Conservation (phyloP, 2,329 filamentous ascomycete species). For the Knoxdaviesia proteae region DNA sequence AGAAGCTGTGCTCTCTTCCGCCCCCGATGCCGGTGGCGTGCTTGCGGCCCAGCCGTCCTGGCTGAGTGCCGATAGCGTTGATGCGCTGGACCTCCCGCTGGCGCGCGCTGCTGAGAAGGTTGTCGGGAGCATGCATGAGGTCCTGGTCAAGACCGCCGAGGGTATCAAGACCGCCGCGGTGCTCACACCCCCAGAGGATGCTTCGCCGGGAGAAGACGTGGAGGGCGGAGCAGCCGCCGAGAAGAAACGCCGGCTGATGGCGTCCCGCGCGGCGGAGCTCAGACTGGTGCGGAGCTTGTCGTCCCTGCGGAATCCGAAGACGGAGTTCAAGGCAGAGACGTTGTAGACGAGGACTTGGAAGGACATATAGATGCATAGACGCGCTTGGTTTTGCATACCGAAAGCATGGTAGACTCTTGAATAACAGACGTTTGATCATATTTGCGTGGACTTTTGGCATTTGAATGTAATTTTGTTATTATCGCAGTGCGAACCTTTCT, state of each 20-base stretch:
- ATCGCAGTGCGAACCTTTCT: no score
- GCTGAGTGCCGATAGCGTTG: conserved; percentile 55
- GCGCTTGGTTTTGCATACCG: no score
- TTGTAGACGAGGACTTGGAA: neutral
- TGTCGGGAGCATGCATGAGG: conserved; percentile 76
- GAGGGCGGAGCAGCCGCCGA: conserved; percentile 23
- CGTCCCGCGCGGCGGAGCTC: conserved; percentile 72
- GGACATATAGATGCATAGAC: neutral
- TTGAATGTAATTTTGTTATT: no score
- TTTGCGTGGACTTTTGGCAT: no score
- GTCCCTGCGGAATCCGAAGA: conserved; percentile 43
- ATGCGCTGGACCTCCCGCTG: conserved; percentile 53
- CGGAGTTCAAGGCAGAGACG: conserved; percentile 37
- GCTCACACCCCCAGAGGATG: no score
- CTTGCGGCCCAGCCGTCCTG: conserved; percentile 42
- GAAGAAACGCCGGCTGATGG: conserved; percentile 41
- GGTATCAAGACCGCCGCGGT: conserved; percentile 26
- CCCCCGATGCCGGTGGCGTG: conserved; percentile 10
- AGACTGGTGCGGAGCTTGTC: conserved; percentile 56
- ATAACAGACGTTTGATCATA: no score
- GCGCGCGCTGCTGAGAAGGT: conserved; percentile 72
- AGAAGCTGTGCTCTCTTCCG: conserved; percentile 41
- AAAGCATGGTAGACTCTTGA: no score
- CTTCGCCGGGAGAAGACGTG: conserved; percentile 14
- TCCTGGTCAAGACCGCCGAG: conserved; percentile 48